Evolutionary conservation across 140 eudicot species (phyloP).

Genomic region (Bidens hawaiensis): DNA sequence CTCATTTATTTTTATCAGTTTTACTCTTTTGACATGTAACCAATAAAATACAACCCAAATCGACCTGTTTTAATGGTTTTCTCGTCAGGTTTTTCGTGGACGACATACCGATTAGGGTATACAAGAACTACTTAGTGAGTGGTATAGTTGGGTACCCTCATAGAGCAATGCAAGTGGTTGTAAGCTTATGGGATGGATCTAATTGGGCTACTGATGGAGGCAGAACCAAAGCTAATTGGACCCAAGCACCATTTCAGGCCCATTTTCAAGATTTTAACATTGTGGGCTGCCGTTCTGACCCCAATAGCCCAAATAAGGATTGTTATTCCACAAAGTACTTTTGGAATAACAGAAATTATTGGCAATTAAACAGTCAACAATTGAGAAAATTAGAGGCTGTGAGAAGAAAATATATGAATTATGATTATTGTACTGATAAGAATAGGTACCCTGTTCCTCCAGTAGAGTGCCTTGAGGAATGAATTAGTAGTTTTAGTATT

Average conservation of each 20-base stretch:
- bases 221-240: slow-evolving; percentile 53
- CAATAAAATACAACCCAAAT: background rate
- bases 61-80: background rate
- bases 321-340: slow-evolving; percentile 38
- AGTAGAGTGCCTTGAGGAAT: slow-evolving; percentile 42
- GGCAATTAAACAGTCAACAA: slow-evolving; percentile 30
- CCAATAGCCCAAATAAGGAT: background rate
- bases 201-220: slow-evolving; percentile 96
- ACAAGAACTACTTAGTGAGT: slow-evolving; percentile 37
- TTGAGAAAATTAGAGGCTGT: slow-evolving; percentile 5
- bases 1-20: background rate
- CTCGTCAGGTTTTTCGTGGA: slow-evolving; percentile 62
- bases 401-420: slow-evolving; percentile 39
- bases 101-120: slow-evolving; percentile 58
- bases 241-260: slow-evolving; percentile 61
- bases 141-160: slow-evolving; percentile 50
- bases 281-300: slow-evolving; percentile 40
- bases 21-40: background rate
- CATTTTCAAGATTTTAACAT: slow-evolving; percentile 57
- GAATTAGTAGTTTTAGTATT: background rate
- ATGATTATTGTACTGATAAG: slow-evolving; percentile 68
- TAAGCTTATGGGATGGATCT: slow-evolving; percentile 69
- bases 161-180: slow-evolving; percentile 50
- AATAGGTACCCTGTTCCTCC: slow-evolving; percentile 46
- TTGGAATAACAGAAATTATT: slow-evolving; percentile 50